Evolutionary conservation across 2,329 filamentous ascomycete genomes (phyloP).

Genomic region (Ceratocystis colombiana): DNA sequence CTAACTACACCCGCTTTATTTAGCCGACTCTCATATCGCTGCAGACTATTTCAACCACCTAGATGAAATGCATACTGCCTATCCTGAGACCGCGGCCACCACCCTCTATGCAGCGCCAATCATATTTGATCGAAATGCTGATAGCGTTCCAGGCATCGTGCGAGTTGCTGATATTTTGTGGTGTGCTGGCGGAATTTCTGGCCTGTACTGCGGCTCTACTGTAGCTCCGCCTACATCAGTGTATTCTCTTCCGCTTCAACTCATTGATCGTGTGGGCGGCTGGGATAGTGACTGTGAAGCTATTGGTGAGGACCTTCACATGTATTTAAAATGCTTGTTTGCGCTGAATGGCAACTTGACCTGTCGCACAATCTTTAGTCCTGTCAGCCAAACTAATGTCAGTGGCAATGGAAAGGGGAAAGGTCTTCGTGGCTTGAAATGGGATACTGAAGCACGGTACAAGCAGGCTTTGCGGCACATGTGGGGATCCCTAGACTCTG

Average conservation of each 20-base stretch:
- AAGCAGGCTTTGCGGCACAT: conserved; percentile 64
- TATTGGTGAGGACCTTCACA: conserved; percentile 66
- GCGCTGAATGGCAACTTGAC: conserved; percentile 60
- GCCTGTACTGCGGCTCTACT: conserved; percentile 52
- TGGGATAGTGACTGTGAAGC: conserved; percentile 63
- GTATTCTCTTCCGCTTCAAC: conserved; percentile 56
- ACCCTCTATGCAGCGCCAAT: conserved; percentile 61
- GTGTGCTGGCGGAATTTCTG: conserved; percentile 60
- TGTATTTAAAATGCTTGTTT: conserved; percentile 71
- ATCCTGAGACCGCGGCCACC: conserved; percentile 50
- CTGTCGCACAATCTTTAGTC: conserved; percentile 53
- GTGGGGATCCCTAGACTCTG: conserved; percentile 64
- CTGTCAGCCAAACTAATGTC: conserved; percentile 64
- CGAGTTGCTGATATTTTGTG: conserved; percentile 63
- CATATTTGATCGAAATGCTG: conserved; percentile 64
- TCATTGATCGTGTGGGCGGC: conserved; percentile 59
- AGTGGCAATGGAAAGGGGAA: conserved; percentile 47
- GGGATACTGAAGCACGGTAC: conserved; percentile 56
- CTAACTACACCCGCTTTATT: conserved; percentile 24
- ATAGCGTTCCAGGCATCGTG: conserved; percentile 56
- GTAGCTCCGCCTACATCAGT: conserved; percentile 64
- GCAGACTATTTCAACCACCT: conserved; percentile 57
- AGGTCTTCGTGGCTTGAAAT: conserved; percentile 44
- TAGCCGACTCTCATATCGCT: conserved; percentile 61
- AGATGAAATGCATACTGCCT: conserved; percentile 50